Evolutionary conservation across 306 rosid genomes (phyloP).

Genomic region (Pterocarpus santalinus): DNA sequence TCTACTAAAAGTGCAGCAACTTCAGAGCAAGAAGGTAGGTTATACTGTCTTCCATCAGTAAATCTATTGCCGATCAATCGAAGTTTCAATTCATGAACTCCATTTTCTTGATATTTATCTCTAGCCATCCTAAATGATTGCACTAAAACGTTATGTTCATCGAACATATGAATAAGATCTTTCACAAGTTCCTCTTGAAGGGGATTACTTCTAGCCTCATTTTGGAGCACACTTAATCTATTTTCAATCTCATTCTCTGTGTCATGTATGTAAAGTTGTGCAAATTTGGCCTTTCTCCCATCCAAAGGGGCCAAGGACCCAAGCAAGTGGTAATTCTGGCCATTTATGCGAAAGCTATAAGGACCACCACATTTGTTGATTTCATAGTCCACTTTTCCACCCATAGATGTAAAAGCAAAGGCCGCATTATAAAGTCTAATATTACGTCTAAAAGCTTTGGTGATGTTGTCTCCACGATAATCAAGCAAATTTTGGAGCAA

Average conservation of each 20-base stretch:
- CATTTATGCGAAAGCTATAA: background rate
- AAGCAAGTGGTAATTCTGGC: background rate
- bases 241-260: background rate
- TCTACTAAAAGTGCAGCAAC: conserved; percentile 18
- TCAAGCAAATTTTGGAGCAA: background rate
- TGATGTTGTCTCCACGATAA: background rate
- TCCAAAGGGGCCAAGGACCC: background rate
- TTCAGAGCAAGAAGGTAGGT: background rate
- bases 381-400: background rate
- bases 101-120: background rate
- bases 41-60: background rate
- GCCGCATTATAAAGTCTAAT: background rate
- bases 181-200: background rate
- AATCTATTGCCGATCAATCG: background rate
- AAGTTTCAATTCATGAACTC: background rate
- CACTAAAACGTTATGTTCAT: background rate
- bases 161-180: background rate
- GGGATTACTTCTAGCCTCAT: background rate
- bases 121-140: conserved; percentile 3
- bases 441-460: background rate
- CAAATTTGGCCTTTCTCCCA: background rate
- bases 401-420: background rate
- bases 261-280: conserved; percentile 2
- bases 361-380: background rate
- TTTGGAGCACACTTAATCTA: background rate